A percentile compares a stretch with the other conserved stretches of the same genome.
phyloP scores from a whole-genome alignment of 352 stramenopile genomes.

The Globisporangium radiosum region DNA sequence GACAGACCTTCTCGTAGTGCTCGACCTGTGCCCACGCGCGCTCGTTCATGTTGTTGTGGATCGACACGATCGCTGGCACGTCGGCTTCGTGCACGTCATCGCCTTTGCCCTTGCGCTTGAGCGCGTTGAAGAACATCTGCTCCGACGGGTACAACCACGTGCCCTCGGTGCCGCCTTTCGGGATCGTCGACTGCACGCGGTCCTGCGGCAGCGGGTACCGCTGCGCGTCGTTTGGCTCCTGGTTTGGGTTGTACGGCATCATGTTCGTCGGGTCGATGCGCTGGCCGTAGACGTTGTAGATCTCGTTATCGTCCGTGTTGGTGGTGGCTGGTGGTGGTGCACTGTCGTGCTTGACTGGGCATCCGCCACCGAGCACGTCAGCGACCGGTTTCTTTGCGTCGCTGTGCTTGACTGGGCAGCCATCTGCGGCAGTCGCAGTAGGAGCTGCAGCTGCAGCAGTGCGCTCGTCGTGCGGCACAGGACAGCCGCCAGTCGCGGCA shows the following conservation, averaged over 20 bases:
- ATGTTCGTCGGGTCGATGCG: constrained; percentile 97
- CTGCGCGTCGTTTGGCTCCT: constrained; percentile 90
- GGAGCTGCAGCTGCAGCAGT: constrained; percentile 4
- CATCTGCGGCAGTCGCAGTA: constrained; percentile 14
- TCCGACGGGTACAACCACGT: constrained; percentile 98
- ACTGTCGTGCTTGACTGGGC: constrained; percentile 43
- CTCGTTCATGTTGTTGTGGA: constrained; percentile 99
- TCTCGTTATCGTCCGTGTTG: constrained; percentile 24
- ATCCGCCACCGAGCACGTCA: constrained; percentile 31
- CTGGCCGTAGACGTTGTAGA: constrained; percentile 98
- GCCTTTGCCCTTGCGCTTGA: constrained; percentile 96
- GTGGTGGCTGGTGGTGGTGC: constrained; percentile 6
- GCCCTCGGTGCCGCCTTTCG: constrained; percentile 90
- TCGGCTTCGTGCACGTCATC: constrained; percentile 94
- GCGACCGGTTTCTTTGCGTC: constrained; percentile 15
- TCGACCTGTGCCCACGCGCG: constrained; percentile 95
- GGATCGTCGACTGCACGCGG: constrained; percentile 94
- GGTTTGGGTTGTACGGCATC: constrained; percentile 96
- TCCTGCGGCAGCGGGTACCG: constrained; percentile 87
- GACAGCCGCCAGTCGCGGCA: constrained; percentile 23
- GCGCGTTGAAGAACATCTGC: constrained; percentile 99
- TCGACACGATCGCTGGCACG: constrained; percentile 94
- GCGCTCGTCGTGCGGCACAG: constrained; percentile 43
- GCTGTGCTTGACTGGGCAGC: constrained; percentile 73
- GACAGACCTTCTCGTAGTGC: constrained; percentile 94